A percentile compares a stretch with the other conserved stretches of the same genome.
These are phyloP conservation scores for Saksenaea vasiformis DNA, from an alignment of 371 early-diverging fungal species.

Conservation along the genomic window DNA sequence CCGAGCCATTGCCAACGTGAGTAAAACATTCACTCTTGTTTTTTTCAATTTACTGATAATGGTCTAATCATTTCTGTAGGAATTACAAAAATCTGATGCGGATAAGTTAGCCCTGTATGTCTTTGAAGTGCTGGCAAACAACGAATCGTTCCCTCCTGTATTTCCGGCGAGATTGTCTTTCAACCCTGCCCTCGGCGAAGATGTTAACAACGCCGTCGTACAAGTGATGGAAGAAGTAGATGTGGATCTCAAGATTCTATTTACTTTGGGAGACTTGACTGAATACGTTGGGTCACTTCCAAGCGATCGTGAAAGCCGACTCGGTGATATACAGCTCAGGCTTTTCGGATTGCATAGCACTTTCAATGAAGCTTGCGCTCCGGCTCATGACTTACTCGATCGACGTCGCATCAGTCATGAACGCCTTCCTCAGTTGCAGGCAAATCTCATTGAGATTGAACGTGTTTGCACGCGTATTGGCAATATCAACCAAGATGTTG, in stretches of 20 bases:
- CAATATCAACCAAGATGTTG: neutral
- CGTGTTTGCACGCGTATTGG: neutral
- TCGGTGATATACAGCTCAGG: no score
- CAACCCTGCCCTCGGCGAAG: neutral
- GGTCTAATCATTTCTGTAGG: no score
- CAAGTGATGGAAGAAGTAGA: neutral
- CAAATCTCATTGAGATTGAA: neutral
- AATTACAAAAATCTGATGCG: no score
- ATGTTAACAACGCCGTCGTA: neutral
- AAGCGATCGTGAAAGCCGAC: neutral
- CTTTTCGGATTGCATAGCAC: neutral
- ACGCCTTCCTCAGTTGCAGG: neutral
- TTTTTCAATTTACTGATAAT: no score
- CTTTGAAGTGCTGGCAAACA: no score
- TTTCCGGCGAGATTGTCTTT: neutral
- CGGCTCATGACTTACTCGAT: neutral
- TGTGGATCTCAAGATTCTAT: neutral
- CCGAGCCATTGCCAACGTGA: no score
- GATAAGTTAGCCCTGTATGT: no score
- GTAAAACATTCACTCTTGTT: no score
- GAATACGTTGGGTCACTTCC: neutral
- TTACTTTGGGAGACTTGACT: neutral
- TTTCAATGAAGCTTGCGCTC: neutral
- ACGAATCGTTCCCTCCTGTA: no score
- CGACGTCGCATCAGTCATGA: neutral